Evolutionary conservation across 805 yeast genomes (phyloP), one percentile per base, ranked within the genome.

Genomic region (Cyberlindnera galapagoensis): DNA sequence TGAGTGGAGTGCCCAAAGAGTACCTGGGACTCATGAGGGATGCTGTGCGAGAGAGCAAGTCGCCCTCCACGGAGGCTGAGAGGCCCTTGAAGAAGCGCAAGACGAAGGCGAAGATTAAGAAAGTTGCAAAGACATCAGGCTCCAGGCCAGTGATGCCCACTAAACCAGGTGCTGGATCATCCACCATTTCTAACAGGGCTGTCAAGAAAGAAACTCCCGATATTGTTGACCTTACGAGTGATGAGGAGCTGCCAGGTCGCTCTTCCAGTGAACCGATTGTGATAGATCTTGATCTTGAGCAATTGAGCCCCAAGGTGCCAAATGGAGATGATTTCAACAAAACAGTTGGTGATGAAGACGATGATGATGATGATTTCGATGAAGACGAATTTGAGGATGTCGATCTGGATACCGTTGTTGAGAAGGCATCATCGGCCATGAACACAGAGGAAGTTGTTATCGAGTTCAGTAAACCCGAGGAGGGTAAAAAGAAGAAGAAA

Each of bases 261-360:
- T n/a, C n/a, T n/a, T n/a, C n/a, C n/a, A n/a, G n/a, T n/a, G n/a
- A 4, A n/a, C 34, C 13, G 21, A 18, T 18, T 8, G 15, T 9
- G 11, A 21, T 31, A 15, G 33, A 31, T 20, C 10, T 33, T 7
- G 31, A 28, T 25, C 19, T 33, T 3, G 35, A 28, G 8, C 39
- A 35, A 21, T n/a, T 18, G 21, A 27, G 37, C 4, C 38, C 38
- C 9, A 30, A 36, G 14, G 23, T 28, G 1, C 21, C 24, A 6
- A 4, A n/a, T 7, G 6, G 17, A 2, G 25, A 20, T 17, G 20
- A 12, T 5, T 13, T 24, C 15, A 36, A 38, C 13, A 26, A 31
- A 15, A 18, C 29, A 11, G 33, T 33, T 31, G 61, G 57, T 14
- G 71, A 59, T 20, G 60, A 55, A 19, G 63, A 56, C 18, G 64